Conservation (phyloP, 139 green algal species). For the Zygnema cylindricum region DNA sequence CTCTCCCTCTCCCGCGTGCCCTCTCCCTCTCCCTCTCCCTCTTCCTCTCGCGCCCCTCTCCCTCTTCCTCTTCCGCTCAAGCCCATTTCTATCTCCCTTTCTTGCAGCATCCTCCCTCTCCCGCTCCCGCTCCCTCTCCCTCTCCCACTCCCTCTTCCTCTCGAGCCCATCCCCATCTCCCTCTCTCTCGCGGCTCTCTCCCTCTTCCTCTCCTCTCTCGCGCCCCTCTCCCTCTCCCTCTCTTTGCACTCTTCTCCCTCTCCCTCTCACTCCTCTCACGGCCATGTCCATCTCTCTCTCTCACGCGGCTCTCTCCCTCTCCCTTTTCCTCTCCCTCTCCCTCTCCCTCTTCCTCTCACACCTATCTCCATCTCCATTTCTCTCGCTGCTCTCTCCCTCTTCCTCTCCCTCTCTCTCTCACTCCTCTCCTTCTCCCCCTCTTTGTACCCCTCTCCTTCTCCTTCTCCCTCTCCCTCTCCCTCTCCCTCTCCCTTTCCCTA, state of each 20-base stretch:
- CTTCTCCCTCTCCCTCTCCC: conserved; percentile 22
- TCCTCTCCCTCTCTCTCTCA: neutral
- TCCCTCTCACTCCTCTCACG: neutral
- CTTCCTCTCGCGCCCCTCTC: neutral
- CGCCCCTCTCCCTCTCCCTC: neutral
- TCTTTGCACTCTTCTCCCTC: neutral
- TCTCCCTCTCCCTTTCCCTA: neutral
- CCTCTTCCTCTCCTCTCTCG: neutral
- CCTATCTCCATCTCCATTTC: neutral
- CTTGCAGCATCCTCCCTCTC: neutral
- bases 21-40: neutral
- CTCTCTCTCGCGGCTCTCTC: neutral
- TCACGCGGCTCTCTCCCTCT: neutral
- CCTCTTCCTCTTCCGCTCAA: neutral
- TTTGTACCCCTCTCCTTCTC: neutral
- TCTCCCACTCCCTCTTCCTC: neutral
- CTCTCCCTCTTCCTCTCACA: neutral
- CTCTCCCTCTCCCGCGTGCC: neutral
- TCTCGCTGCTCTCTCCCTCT: neutral
- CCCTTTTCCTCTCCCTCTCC: neutral
- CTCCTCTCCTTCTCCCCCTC: neutral
- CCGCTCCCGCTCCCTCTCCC: neutral
- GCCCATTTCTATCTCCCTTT: neutral
- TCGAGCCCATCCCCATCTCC: neutral
- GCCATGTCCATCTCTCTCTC: neutral